Conservation (phyloP, 2,329 filamentous ascomycete species). For the Cladosporium sp. region DNA sequence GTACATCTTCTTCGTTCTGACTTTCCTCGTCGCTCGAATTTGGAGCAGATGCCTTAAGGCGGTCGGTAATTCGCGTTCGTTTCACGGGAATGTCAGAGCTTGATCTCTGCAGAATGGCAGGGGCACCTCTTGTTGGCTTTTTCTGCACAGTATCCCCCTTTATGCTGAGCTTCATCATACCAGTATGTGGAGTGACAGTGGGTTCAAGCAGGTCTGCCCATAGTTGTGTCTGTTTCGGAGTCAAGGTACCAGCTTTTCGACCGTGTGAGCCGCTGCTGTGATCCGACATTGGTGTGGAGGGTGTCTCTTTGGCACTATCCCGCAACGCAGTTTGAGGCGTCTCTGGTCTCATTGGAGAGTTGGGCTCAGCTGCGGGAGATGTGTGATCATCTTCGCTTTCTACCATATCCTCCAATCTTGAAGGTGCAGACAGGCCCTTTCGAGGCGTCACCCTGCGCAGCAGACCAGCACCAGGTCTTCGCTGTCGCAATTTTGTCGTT, state of each 20-base stretch:
- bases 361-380: constrained; percentile 18
- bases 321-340: constrained; percentile 24
- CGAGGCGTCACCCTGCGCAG: constrained; percentile 23
- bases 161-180: constrained; percentile 16
- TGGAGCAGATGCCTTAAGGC: constrained; percentile 33
- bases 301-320: background rate
- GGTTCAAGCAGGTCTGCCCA: constrained; percentile 28
- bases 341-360: constrained; percentile 22
- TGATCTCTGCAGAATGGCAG: background rate
- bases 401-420: constrained; percentile 34
- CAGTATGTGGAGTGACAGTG: constrained; percentile 3
- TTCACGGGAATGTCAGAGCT: constrained; percentile 13
- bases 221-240: constrained; percentile 35
- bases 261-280: background rate
- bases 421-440: constrained; percentile 34
- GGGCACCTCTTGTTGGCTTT: background rate
- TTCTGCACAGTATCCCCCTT: background rate
- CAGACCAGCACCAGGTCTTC: constrained; percentile 20
- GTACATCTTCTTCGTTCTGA: constrained; percentile 22
- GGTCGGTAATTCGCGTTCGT: constrained; percentile 35
- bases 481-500: constrained; percentile 10
- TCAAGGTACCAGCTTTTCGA: constrained; percentile 22
- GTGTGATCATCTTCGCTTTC: constrained; percentile 22
- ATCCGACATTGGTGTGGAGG: constrained; percentile 19
- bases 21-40: constrained; percentile 26